Conservation (phyloP, 192 early-diverging fungal species). For the Kickxella alabastrina region DNA sequence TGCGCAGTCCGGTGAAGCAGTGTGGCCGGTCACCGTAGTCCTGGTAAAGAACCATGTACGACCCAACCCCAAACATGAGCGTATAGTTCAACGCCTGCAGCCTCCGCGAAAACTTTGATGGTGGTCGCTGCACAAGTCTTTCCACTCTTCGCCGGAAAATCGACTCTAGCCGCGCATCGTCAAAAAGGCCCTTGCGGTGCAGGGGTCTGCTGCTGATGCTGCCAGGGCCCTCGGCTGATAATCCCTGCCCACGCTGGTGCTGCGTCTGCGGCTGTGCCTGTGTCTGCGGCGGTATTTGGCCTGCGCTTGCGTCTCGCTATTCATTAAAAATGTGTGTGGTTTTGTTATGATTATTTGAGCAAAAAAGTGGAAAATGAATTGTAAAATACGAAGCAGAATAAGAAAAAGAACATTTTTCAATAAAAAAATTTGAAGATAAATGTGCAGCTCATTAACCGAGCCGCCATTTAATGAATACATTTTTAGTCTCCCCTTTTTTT, state of each 20-base stretch:
- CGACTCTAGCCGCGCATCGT: conserved; percentile 34
- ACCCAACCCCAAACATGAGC: conserved; percentile 44
- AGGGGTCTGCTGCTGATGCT: conserved; percentile 23
- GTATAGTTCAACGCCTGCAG: conserved; percentile 42
- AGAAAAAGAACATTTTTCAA: neutral
- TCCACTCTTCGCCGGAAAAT: conserved; percentile 44
- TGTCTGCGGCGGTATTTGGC: too few relatives aligned
- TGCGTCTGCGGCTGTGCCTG: too few relatives aligned
- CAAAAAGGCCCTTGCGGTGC: conserved; percentile 35
- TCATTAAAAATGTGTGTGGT: neutral
- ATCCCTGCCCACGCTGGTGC: too few relatives aligned
- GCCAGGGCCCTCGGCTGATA: too few relatives aligned
- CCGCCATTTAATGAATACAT: too few relatives aligned
- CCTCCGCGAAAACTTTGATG: conserved; percentile 33
- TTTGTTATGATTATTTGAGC: neutral
- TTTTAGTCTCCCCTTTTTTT: too few relatives aligned
- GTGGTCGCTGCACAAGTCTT: conserved; percentile 27
- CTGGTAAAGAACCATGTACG: conserved; percentile 42
- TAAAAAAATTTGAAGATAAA: too few relatives aligned
- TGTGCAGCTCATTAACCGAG: too few relatives aligned
- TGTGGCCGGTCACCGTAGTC: conserved; percentile 39
- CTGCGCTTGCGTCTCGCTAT: too few relatives aligned
- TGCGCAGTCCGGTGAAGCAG: conserved; percentile 42
- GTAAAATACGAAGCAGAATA: neutral
- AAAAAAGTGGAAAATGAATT: neutral